phyloP scores from a whole-genome alignment of 2,329 filamentous ascomycete species.

The Phaeosphaeria sp. region DNA sequence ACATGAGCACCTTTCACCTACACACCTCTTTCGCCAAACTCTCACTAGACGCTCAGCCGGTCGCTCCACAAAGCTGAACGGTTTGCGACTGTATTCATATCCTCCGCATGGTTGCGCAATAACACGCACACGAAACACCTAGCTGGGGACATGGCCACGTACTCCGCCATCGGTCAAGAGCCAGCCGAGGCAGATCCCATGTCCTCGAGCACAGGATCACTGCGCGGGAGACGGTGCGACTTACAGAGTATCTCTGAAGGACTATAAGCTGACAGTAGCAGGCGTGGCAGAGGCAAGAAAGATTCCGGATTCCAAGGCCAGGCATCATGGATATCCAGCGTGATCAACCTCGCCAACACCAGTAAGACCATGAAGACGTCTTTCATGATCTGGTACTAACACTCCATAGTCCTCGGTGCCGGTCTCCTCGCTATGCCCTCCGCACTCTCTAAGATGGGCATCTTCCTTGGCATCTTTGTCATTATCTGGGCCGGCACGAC shows the following conservation, averaged over 20 bases:
- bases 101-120: conserved; percentile 37
- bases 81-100: not conserved
- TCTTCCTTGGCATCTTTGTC: conserved; percentile 80
- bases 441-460: conserved; percentile 94
- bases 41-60: not conserved
- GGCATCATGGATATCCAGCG: conserved; percentile 87
- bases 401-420: conserved; percentile 79
- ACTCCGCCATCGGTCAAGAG: conserved; percentile 53
- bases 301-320: conserved; percentile 73
- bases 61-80: not conserved
- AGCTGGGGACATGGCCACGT: conserved; percentile 52
- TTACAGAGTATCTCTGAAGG: not conserved
- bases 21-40: not conserved
- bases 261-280: conserved; percentile 43
- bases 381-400: conserved; percentile 16
- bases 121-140: conserved; percentile 13
- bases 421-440: conserved; percentile 96
- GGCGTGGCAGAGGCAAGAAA: conserved; percentile 70
- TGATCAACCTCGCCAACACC: conserved; percentile 95
- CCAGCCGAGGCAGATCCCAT: conserved; percentile 50
- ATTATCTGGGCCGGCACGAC: conserved; percentile 92
- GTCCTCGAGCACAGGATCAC: conserved; percentile 51
- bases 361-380: conserved; percentile 64
- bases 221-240: conserved; percentile 42
- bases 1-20: conserved; percentile 8